Base-by-base conservation (phyloP, 805 yeast species). In the Metschnikowia koreensis region DNA sequence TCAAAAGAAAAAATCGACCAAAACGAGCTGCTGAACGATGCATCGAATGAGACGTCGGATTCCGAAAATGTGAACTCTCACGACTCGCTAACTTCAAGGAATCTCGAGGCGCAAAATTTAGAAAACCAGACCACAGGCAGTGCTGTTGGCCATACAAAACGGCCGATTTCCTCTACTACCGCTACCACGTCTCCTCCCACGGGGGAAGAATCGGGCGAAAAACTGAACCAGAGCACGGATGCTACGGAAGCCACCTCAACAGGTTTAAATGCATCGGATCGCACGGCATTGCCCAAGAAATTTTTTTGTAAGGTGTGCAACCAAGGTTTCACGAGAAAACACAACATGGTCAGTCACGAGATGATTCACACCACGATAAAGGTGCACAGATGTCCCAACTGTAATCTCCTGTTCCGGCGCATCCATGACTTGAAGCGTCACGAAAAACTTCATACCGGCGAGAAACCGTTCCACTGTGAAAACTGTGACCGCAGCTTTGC, bases 401-500 rank as follows among this genome's bases (percentile, higher is more conserved):
- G 96, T 61, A 70, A 76, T 47, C 71, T 80, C 44, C 79, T 75
- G 56, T 88, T 89, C 66, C 76, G 94, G 53, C 74, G 96, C 44
- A 77, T 82, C 31, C 92, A 87, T 65, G 96, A 89, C 65, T 73
- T 89, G 60, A 86, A 83, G 61, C 76, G 96, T 48, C 96, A 88
- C 61, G 81, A 80, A 51, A 85, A 85, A 66, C 73, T 85, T 36
- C 96, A 88, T 62, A 80, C 90, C 0, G 93, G 93, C 22, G 89
- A 82, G 57, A 83, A 80, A 63, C 92, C 93, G 1, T 83, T 70
- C 63, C 67, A 64, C 40, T 88, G 96, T 64, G 69, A 68, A 16
- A 71, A 72, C 44, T 88, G 96, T 68, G 79, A 79, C 13, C 75
- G 86, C 43, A 69, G 75, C 40, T 88, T 88, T 68, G 88, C 93